A percentile compares a stretch with the other conserved stretches of the same genome.
Evolutionary conservation across 805 yeast genomes (phyloP).

Genomic region (Candida alai): DNA sequence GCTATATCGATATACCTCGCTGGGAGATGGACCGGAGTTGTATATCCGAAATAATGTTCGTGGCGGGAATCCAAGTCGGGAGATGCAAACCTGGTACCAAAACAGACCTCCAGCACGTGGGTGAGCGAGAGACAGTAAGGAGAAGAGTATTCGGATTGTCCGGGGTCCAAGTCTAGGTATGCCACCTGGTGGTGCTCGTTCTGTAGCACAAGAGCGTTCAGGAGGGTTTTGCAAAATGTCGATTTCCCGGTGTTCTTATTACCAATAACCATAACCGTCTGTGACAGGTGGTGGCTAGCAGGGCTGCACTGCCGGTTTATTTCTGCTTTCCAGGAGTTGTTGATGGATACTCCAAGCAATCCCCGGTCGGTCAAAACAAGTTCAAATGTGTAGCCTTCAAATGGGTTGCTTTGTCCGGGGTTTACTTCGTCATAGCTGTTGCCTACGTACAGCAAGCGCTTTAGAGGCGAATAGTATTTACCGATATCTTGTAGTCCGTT

Average conservation of each 20-base stretch:
- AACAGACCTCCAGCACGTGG: slow-evolving; percentile 21
- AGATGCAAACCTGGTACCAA: slow-evolving; percentile 26
- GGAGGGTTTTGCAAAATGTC: slow-evolving; percentile 53
- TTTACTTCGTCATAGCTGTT: slow-evolving; percentile 7
- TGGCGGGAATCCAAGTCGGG: slow-evolving; percentile 11
- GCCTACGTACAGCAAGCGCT: slow-evolving; percentile 31
- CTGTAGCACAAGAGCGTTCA: slow-evolving; percentile 43
- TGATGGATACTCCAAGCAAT: slow-evolving; percentile 16
- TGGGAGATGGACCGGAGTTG: slow-evolving; percentile 69
- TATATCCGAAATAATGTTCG: slow-evolving; percentile 54
- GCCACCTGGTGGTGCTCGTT: slow-evolving; percentile 30
- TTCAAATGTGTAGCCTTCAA: slow-evolving; percentile 35
- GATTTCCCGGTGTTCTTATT: slow-evolving; percentile 83
- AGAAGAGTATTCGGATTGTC: slow-evolving; percentile 73
- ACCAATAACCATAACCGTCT: slow-evolving; percentile 45
- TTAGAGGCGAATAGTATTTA: slow-evolving; percentile 40
- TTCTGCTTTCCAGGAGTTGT: slow-evolving; percentile 11
- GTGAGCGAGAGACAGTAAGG: slow-evolving; percentile 70
- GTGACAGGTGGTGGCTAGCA: slow-evolving; percentile 1
- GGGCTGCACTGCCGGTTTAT: slow-evolving; percentile 3
- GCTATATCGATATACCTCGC: slow-evolving; percentile 45
- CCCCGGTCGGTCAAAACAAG: slow-evolving; percentile 26
- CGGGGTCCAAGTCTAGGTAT: slow-evolving; percentile 81
- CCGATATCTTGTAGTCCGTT: slow-evolving; percentile 48
- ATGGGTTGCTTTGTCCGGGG: slow-evolving; percentile 11